phyloP scores from a whole-genome alignment of 208 protist species.

The Crithidia brevicula region DNA sequence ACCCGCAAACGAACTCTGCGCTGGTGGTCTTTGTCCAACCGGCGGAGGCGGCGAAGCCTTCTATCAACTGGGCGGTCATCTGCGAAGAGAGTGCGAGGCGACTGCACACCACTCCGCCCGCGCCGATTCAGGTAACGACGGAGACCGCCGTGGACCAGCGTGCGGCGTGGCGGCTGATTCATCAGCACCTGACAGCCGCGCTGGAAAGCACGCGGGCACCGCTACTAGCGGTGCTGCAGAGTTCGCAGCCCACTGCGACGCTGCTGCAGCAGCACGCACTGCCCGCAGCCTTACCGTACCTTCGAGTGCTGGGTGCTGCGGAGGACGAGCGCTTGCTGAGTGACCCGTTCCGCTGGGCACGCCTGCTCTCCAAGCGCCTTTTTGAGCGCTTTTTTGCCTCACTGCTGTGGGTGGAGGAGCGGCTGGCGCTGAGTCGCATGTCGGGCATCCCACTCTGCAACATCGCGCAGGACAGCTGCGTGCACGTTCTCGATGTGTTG shows the following conservation, averaged over 20 bases:
- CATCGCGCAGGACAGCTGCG: conserved; percentile 84
- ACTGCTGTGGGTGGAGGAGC: conserved; percentile 84
- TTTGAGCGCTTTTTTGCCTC: conserved; percentile 86
- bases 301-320: conserved; percentile 74
- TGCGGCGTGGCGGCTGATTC: conserved; percentile 68
- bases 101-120: conserved; percentile 31
- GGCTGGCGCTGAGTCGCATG: conserved; percentile 76
- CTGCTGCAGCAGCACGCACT: conserved; percentile 74
- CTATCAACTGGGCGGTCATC: conserved; percentile 66
- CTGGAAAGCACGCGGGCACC: conserved; percentile 48
- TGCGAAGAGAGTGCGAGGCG: conserved; percentile 62
- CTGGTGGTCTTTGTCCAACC: conserved; percentile 83
- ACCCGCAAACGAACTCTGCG: conserved; percentile 52
- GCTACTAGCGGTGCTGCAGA: conserved; percentile 80
- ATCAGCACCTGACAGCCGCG: conserved; percentile 53
- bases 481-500: conserved; percentile 85
- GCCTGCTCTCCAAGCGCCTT: conserved; percentile 65
- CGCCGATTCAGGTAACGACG: conserved; percentile 38
- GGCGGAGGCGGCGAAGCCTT: conserved; percentile 63
- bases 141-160: conserved; percentile 59
- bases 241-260: conserved; percentile 50
- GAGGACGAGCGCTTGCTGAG: conserved; percentile 85
- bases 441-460: conserved; percentile 89
- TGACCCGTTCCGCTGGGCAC: conserved; percentile 87
- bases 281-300: conserved; percentile 62